Evolutionary conservation across 805 yeast species (phyloP).

Genomic region (Teunomyces kruisii): DNA sequence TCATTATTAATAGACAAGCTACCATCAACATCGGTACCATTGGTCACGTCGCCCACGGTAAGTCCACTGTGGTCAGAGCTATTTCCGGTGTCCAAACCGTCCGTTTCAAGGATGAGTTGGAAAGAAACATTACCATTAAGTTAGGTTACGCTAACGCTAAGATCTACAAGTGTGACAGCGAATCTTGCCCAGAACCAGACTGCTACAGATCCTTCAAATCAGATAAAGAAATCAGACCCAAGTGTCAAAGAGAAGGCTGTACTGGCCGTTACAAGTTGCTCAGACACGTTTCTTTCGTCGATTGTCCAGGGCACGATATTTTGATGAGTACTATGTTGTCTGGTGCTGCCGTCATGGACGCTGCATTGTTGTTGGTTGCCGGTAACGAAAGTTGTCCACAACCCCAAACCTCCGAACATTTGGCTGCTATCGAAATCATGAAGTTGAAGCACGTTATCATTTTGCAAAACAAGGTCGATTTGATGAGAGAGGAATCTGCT

Average conservation of each 20-base stretch:
- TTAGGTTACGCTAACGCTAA: constrained; percentile 99
- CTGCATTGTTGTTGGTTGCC: constrained; percentile 92
- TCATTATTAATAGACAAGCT: constrained; percentile 97
- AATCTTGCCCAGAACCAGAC: constrained; percentile 87
- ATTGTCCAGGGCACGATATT: constrained; percentile 99
- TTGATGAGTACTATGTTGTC: constrained; percentile 99
- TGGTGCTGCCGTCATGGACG: constrained; percentile 99
- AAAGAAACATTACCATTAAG: constrained; percentile 97
- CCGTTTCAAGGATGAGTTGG: constrained; percentile 97
- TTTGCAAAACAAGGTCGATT: constrained; percentile 95
- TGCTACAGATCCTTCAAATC: constrained; percentile 93
- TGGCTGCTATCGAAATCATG: constrained; percentile 99
- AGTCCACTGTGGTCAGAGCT: constrained; percentile 90
- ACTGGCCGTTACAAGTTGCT: constrained; percentile 84
- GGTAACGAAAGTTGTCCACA: constrained; percentile 99
- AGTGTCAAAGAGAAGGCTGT: constrained; percentile 86
- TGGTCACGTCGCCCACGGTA: constrained; percentile 96
- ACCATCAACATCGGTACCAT: constrained; percentile 97
- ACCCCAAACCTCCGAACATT: constrained; percentile 98
- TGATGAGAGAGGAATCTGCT: constrained; percentile 97
- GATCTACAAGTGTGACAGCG: constrained; percentile 88
- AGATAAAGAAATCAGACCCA: constrained; percentile 92
- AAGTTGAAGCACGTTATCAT: constrained; percentile 94
- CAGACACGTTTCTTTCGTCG: constrained; percentile 97
- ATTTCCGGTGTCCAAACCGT: constrained; percentile 99